Conservation (phyloP, 2,329 filamentous ascomycete species). For the Mollisiaceae sp. region DNA sequence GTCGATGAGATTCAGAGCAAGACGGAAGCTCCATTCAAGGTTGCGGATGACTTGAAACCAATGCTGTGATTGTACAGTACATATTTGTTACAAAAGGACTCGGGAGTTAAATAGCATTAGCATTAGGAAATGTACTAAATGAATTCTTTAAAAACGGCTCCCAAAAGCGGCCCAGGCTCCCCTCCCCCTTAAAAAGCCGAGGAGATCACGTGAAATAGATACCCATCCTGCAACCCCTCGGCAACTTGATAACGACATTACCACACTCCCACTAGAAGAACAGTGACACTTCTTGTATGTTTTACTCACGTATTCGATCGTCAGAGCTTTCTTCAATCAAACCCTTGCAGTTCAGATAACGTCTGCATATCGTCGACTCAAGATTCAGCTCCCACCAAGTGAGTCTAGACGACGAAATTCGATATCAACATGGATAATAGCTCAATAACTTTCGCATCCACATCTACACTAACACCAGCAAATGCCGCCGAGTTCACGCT, state of each 20-base stretch:
- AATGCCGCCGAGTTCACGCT: constrained; percentile 18
- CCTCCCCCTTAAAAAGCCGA: constrained; percentile 1
- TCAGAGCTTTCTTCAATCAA: background rate
- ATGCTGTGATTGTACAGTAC: constrained; percentile 55
- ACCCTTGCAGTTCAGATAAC: background rate
- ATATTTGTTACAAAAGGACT: background rate
- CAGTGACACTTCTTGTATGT: background rate
- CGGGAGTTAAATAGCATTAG: constrained; percentile 13
- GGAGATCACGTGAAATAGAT: constrained; percentile 13
- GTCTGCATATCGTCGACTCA: background rate
- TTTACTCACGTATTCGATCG: background rate
- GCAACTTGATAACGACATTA: background rate
- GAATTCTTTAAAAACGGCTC: no score
- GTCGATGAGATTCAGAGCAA: constrained; percentile 88
- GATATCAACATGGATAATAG: background rate
- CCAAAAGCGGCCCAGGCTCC: constrained; percentile 1
- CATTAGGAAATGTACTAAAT: constrained; percentile 15
- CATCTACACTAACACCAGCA: background rate
- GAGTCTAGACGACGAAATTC: background rate
- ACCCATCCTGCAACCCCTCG: background rate
- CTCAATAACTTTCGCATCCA: background rate
- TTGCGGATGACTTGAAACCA: constrained; percentile 79
- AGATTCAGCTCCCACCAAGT: background rate
- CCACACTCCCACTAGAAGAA: no score
- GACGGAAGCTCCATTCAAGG: constrained; percentile 84